Evolutionary conservation across 2,329 filamentous ascomycete species (phyloP).

Genomic region (Diplodia sapinea): DNA sequence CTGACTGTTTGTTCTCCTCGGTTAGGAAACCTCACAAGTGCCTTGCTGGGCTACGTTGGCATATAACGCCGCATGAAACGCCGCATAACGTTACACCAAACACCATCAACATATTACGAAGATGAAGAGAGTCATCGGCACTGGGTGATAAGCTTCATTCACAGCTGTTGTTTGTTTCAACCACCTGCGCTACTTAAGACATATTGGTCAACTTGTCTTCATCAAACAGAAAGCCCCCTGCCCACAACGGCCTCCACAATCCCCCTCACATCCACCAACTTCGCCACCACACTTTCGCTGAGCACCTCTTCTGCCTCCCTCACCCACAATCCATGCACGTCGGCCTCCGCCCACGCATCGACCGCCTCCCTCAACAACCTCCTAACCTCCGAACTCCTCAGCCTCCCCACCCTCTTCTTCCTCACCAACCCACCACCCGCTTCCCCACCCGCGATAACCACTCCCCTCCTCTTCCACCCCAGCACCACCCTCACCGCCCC

Average conservation of each 20-base stretch:
- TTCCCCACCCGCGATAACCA: background rate
- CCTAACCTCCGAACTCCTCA: constrained; percentile 38
- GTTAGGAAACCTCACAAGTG: no score
- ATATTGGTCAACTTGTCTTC: background rate
- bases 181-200: background rate
- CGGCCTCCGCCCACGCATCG: constrained; percentile 35
- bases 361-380: constrained; percentile 39
- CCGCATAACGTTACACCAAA: background rate
- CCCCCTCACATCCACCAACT: constrained; percentile 24
- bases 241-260: constrained; percentile 7
- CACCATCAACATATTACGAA: background rate
- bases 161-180: no score
- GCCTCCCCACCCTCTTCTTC: constrained; percentile 32
- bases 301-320: constrained; percentile 46
- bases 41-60: no score
- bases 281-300: constrained; percentile 34
- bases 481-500: constrained; percentile 49
- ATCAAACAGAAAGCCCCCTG: background rate
- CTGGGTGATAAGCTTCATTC: background rate
- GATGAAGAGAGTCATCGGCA: background rate
- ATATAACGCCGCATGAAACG: background rate
- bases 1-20: no score
- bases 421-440: constrained; percentile 32
- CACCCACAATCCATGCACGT: constrained; percentile 47
- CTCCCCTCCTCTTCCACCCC: constrained; percentile 17